Evolutionary conservation across 495 filamentous ascomycete genomes (phyloP).

Genomic region (Penicillium manginii): DNA sequence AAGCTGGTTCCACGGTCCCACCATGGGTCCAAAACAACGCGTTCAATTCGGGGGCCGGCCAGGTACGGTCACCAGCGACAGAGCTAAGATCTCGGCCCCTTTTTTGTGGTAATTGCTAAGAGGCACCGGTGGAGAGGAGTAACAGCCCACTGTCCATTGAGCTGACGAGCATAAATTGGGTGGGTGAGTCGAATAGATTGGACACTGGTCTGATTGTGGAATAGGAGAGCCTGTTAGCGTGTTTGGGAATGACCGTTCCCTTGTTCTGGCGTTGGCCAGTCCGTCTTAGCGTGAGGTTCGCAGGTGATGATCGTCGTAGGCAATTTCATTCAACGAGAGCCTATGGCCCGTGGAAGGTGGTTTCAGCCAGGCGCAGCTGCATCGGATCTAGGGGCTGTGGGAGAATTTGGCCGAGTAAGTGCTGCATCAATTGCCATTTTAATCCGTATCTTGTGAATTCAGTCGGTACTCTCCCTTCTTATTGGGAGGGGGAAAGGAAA

Average conservation of each 20-base stretch:
- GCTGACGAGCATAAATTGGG: conserved; percentile 1
- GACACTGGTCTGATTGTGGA: conserved; percentile 15
- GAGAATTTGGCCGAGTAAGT: neutral
- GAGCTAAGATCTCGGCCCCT: conserved; percentile 11
- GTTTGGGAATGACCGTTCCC: conserved; percentile 25
- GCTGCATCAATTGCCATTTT: neutral
- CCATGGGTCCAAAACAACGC: conserved; percentile 23
- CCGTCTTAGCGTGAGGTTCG: conserved; percentile 26
- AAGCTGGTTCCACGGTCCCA: conserved; percentile 21
- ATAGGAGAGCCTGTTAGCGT: conserved; percentile 29
- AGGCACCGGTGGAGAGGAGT: neutral
- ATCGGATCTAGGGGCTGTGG: conserved; percentile 14
- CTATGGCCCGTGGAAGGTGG: conserved; percentile 35
- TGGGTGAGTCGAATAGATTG: conserved; percentile 25
- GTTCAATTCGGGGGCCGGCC: conserved; percentile 11
- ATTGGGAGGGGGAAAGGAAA: conserved; percentile 12
- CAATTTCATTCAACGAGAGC: conserved; percentile 35
- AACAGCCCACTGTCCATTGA: neutral
- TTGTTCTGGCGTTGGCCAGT: conserved; percentile 18
- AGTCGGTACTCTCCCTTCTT: neutral
- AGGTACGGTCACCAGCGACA: neutral
- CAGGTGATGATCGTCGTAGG: conserved; percentile 32
- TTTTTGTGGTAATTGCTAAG: conserved; percentile 7
- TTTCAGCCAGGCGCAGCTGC: conserved; percentile 27
- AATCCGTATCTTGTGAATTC: neutral